Percentiles rank a stretch among this genome's conserved stretches.
Conservation (phyloP, 2,329 filamentous ascomycete genomes). For the Curvularia verruculosa region DNA sequence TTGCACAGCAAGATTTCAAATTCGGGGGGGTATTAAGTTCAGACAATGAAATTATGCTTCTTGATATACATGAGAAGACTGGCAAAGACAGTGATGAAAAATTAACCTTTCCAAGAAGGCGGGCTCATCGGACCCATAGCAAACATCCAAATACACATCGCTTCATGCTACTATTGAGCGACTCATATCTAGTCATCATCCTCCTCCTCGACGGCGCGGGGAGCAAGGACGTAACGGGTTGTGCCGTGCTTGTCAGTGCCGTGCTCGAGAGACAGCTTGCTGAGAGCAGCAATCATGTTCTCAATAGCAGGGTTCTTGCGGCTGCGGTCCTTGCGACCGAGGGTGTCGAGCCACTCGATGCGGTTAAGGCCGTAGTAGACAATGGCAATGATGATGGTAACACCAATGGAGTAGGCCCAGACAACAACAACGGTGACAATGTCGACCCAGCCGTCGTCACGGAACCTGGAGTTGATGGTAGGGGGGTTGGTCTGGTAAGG, state of each 20-base stretch:
- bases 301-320: constrained; percentile 68
- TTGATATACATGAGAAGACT: constrained; percentile 40
- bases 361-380: constrained; percentile 68
- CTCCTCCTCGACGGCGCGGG: constrained; percentile 56
- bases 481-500: constrained; percentile 52
- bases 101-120: constrained; percentile 33
- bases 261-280: constrained; percentile 68
- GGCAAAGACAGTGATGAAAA: constrained; percentile 36
- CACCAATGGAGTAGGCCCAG: constrained; percentile 70
- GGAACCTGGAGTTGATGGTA: constrained; percentile 48
- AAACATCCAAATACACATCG: constrained; percentile 36
- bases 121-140: constrained; percentile 35
- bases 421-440: constrained; percentile 70
- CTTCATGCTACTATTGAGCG: constrained; percentile 27
- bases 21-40: constrained; percentile 29
- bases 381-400: constrained; percentile 69
- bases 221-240: constrained; percentile 53
- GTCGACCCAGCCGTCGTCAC: constrained; percentile 61
- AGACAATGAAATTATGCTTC: constrained; percentile 38
- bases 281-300: constrained; percentile 69
- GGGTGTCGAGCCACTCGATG: constrained; percentile 64
- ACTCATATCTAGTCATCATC: constrained; percentile 52
- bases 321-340: constrained; percentile 67
- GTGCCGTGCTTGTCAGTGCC: constrained; percentile 58
- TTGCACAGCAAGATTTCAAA: neutral